Conservation (phyloP, 2,329 filamentous ascomycete species). For the Fusarium sulawesiense region DNA sequence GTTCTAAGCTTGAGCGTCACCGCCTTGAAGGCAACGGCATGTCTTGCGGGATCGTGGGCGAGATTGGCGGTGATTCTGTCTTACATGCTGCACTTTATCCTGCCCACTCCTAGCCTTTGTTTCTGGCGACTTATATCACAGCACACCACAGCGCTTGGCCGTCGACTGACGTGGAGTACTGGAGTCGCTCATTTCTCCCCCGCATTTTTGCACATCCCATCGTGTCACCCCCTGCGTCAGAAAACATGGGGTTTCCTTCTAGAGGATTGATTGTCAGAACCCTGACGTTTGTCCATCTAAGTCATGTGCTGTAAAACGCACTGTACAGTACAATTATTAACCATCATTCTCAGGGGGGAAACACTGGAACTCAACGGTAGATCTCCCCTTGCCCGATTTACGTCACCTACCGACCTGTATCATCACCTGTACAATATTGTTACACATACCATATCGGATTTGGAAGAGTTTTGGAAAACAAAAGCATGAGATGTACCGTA, state of each 20-base stretch:
- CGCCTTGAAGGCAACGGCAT: conserved; percentile 26
- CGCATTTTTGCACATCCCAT: conserved; percentile 35
- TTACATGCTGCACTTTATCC: conserved; percentile 2
- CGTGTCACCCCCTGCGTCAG: conserved; percentile 28
- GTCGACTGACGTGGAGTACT: conserved; percentile 29
- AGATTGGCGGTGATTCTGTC: conserved; percentile 26
- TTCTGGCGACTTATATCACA: conserved; percentile 9
- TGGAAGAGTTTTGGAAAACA: conserved; percentile 8
- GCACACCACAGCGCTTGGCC: conserved; percentile 6
- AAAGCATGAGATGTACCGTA: conserved; percentile 33
- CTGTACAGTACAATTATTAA: conserved; percentile 3
- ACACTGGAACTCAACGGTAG: conserved; percentile 9
- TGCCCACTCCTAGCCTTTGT: conserved; percentile 2
- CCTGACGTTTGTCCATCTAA: conserved; percentile 8
- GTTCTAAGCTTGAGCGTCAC: conserved; percentile 24
- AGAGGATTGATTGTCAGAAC: conserved; percentile 28
- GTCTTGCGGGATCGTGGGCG: conserved; percentile 23
- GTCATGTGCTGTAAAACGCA: conserved; percentile 15
- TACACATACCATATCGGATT: conserved; percentile 13
- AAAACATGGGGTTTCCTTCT: conserved; percentile 30
- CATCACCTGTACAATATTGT: conserved; percentile 17
- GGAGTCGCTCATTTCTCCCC: conserved; percentile 28
- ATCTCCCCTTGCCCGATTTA: conserved; percentile 26
- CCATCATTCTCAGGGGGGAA: conserved; percentile 1
- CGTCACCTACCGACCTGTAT: conserved; percentile 26